Conservation (phyloP, 139 green algal species). For the Haematococcus lacustris region DNA sequence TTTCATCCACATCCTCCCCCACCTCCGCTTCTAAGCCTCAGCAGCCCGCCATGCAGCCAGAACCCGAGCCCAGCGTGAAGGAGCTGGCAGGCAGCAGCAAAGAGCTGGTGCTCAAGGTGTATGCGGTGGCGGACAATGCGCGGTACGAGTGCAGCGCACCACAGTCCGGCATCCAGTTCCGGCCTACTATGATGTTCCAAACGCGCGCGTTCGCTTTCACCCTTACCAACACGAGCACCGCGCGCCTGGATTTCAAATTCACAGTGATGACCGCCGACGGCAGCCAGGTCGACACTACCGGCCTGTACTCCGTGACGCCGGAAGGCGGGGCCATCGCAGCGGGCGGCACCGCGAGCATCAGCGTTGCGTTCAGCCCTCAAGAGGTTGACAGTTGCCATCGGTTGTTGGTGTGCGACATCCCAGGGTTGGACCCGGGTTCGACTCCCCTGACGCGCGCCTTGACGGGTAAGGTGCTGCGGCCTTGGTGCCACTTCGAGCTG, state of each 20-base stretch:
- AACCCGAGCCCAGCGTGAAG: constrained; percentile 30
- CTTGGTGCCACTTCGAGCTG: constrained; percentile 81
- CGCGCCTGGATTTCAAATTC: constrained; percentile 48
- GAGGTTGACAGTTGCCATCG: constrained; percentile 61
- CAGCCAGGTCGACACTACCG: constrained; percentile 15
- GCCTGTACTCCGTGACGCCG: constrained; percentile 43
- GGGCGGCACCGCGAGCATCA: constrained; percentile 35
- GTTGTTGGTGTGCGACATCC: constrained; percentile 49
- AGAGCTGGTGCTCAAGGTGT: constrained; percentile 37
- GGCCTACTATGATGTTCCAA: constrained; percentile 82
- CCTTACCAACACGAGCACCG: constrained; percentile 56
- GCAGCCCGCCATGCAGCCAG: constrained; percentile 12
- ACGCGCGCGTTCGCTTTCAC: constrained; percentile 57
- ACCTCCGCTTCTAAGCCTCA: not conserved
- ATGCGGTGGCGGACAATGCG: constrained; percentile 42
- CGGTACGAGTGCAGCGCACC: constrained; percentile 33
- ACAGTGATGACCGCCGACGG: constrained; percentile 18
- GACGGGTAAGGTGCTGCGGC: constrained; percentile 49
- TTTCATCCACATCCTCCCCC: not conserved
- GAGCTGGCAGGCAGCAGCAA: constrained; percentile 31
- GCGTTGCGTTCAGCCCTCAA: constrained; percentile 58
- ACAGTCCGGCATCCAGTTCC: constrained; percentile 50
- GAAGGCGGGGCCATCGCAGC: constrained; percentile 34
- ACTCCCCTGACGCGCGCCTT: constrained; percentile 29
- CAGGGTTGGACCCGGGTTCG: constrained; percentile 37